Percentiles rank a stretch among this genome's conserved stretches.
phyloP scores from a whole-genome alignment of 2,329 filamentous ascomycete species.

The Microsporum ferrugineum region DNA sequence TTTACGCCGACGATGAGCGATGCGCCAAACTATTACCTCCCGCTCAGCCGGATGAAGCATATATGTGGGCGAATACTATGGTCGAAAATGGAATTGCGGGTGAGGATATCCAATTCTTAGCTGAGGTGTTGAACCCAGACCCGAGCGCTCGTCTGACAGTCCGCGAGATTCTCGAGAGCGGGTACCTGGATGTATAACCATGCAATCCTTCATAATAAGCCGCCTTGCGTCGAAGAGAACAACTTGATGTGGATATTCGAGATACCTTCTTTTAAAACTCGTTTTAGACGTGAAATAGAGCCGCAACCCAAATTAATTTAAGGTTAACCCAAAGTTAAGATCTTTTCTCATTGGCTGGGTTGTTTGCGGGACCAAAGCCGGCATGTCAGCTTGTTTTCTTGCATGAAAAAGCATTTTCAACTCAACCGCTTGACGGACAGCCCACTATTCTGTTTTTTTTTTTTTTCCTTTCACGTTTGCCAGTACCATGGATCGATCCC shows the following conservation, averaged over 20 bases:
- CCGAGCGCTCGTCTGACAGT: constrained; percentile 12
- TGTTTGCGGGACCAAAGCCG: neutral
- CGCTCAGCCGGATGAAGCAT: constrained; percentile 14
- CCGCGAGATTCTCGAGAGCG: constrained; percentile 14
- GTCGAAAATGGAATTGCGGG: constrained; percentile 15
- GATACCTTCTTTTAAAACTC: too few relatives aligned
- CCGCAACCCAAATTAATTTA: neutral
- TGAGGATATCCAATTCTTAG: constrained; percentile 16
- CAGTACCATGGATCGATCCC: neutral
- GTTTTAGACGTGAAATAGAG: neutral
- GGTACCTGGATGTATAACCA: constrained; percentile 9
- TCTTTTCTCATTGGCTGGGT: neutral
- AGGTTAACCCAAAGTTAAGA: neutral
- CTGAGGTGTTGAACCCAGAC: constrained; percentile 12
- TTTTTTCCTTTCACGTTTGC: too few relatives aligned
- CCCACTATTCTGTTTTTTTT: neutral
- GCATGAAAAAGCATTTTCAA: neutral
- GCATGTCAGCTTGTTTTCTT: neutral
- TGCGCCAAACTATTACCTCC: constrained; percentile 10
- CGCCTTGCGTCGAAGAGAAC: too few relatives aligned
- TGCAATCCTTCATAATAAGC: too few relatives aligned
- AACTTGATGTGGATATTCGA: too few relatives aligned
- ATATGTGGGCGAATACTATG: constrained; percentile 16
- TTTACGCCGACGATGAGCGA: constrained; percentile 13
- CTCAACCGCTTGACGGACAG: neutral